These are phyloP conservation scores for Knoxdaviesia capensis DNA, from an alignment of 2,329 filamentous ascomycete genomes.

Conservation along the genomic window DNA sequence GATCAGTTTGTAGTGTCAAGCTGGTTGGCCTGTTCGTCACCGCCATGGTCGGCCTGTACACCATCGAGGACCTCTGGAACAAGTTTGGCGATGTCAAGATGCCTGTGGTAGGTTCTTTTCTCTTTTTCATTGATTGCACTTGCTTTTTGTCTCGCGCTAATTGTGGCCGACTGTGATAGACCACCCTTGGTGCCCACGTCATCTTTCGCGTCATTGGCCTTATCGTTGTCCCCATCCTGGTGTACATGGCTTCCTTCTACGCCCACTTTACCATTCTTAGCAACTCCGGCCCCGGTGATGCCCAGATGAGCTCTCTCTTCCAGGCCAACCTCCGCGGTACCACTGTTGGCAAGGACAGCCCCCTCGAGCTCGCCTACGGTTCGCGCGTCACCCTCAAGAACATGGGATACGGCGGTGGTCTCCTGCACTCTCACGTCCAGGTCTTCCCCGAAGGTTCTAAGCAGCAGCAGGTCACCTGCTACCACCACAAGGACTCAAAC, in stretches of 20 bases:
- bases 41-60: constrained; percentile 86
- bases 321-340: constrained; percentile 91
- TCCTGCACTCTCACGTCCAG: constrained; percentile 91
- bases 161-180: constrained; percentile 8
- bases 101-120: constrained; percentile 41
- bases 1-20: constrained; percentile 96
- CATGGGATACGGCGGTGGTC: constrained; percentile 95
- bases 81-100: constrained; percentile 93
- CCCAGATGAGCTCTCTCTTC: constrained; percentile 99
- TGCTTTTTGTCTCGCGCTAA: not conserved
- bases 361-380: constrained; percentile 75
- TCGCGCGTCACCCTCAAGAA: constrained; percentile 92
- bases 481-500: constrained; percentile 98
- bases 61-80: constrained; percentile 88
- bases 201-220: constrained; percentile 64
- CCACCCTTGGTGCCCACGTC: constrained; percentile 58
- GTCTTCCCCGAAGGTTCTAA: constrained; percentile 84
- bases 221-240: constrained; percentile 70
- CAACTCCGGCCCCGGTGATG: constrained; percentile 86
- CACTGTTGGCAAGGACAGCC: constrained; percentile 84
- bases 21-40: constrained; percentile 95
- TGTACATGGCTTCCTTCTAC: constrained; percentile 93
- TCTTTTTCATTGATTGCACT: not conserved
- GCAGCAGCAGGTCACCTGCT: constrained; percentile 97
- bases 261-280: constrained; percentile 87